phyloP scores from a whole-genome alignment of 805 yeast genomes.

The Isabelozyma pseudorhagii region DNA sequence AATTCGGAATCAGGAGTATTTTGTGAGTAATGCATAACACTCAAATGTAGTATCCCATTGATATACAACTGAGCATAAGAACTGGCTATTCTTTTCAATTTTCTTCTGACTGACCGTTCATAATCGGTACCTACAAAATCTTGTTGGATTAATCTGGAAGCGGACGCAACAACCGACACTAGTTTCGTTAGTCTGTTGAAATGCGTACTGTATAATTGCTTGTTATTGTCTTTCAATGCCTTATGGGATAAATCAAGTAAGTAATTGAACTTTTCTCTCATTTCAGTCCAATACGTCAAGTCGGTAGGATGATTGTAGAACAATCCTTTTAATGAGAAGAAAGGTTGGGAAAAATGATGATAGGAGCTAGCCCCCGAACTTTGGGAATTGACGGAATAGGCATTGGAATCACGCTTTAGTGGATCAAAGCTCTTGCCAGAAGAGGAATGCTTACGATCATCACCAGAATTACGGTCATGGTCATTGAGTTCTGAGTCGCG shows the following conservation, averaged over 20 bases:
- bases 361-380: constrained; percentile 25
- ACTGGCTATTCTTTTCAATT: constrained; percentile 50
- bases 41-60: constrained; percentile 60
- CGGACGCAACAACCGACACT: constrained; percentile 51
- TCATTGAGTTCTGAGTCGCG: not conserved
- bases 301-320: constrained; percentile 63
- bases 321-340: constrained; percentile 35
- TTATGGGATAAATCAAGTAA: constrained; percentile 48
- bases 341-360: constrained; percentile 42
- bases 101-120: constrained; percentile 44
- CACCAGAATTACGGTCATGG: not conserved
- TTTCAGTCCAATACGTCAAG: constrained; percentile 56
- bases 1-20: constrained; percentile 21
- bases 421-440: constrained; percentile 22
- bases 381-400: constrained; percentile 25
- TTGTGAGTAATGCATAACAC: constrained; percentile 33
- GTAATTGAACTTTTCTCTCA: constrained; percentile 46
- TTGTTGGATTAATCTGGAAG: constrained; percentile 51
- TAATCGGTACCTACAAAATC: constrained; percentile 48
- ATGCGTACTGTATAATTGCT: constrained; percentile 51
- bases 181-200: constrained; percentile 52
- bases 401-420: constrained; percentile 36
- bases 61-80: constrained; percentile 62
- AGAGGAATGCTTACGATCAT: not conserved
- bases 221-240: constrained; percentile 49